Base-by-base conservation (phyloP, 768 basidiomycete genomes). In the Phylloporus scabripes region DNA sequence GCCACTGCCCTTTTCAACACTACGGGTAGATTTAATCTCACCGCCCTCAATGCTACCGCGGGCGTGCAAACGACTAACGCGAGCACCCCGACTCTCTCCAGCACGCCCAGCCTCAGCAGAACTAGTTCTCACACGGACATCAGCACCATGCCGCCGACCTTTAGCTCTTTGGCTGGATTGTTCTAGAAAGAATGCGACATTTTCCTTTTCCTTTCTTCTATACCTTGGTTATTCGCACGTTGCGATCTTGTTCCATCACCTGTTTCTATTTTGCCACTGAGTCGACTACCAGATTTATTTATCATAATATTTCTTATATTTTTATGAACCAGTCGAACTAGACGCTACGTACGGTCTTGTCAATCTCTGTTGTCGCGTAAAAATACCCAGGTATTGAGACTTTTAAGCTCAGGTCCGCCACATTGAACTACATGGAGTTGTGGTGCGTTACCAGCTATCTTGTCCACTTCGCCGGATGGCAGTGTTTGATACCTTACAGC, bases 1-100 rank as follows among this genome's bases (percentile, higher is more conserved):
- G 62, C 52, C 3, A 28, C 49, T 4, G 53, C 51, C 4, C 44
- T 45, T 31, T 64, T 57, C 54, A 50, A 54, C 46, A 43, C 36
- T 7, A 59, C 54, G 0, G 53, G 60, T 15, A 11, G 34, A 14
- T 64, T 64, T 28, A 45, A 64, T 36, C 21, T 54, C n/a, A 43
- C 54, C 2, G 43, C 52, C 15, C 12, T 54, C 14, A 40, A 63
- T 18, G 7, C n/a, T 7, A 49, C 58, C 11, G 26, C 50, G 33
- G 36, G 23, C 36, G 3, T 45, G 10, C 23, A 23, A 20, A 15
- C 33, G 28, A 33, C 18, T 29, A 34, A 18, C 15, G 38, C 7
- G 24, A 48, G 26, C 33, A 8, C 32, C 14, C 32, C 48, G 1
- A 52, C 58, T 0, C 29, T 44, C 3, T 49, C 55, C 11, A 43